Conservation (phyloP, 805 yeast genomes). For the Starmera pachycereana region DNA sequence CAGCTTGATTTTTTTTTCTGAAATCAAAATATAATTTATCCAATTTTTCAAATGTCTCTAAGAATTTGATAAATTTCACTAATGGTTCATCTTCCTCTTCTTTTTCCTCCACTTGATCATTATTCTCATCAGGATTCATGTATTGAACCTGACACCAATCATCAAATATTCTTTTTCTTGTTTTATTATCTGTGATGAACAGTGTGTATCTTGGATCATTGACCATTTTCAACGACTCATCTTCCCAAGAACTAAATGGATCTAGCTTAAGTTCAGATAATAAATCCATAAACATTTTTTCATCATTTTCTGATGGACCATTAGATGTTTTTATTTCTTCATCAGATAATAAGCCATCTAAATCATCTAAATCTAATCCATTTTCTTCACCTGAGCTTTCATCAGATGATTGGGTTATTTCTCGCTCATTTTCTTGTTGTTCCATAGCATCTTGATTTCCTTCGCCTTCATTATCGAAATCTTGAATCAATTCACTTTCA, state of each 20-base stretch:
- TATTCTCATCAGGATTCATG: slow-evolving; percentile 2
- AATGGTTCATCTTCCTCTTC: slow-evolving; percentile 7
- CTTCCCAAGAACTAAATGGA: slow-evolving; percentile 39
- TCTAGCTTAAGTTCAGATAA: slow-evolving; percentile 25
- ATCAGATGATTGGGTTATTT: slow-evolving; percentile 8
- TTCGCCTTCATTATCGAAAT: not conserved
- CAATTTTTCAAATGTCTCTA: slow-evolving; percentile 17
- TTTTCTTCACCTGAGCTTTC: slow-evolving; percentile 14
- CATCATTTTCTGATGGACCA: slow-evolving; percentile 2
- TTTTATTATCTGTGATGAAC: slow-evolving; percentile 21
- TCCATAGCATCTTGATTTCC: not conserved
- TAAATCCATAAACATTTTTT: slow-evolving; percentile 22
- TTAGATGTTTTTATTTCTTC: slow-evolving; percentile 5
- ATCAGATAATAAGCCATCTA: slow-evolving; percentile 10
- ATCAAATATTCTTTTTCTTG: slow-evolving; percentile 31
- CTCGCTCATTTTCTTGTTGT: slow-evolving; percentile 7
- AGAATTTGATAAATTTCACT: slow-evolving; percentile 18
- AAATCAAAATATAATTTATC: slow-evolving; percentile 28
- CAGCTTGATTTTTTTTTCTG: slow-evolving; percentile 23
- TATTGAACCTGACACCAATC: slow-evolving; percentile 29
- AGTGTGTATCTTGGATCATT: slow-evolving; percentile 30
- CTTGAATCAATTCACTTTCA: not conserved
- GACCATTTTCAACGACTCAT: slow-evolving; percentile 29
- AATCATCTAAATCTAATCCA: slow-evolving; percentile 12
- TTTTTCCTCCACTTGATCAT: not conserved